phyloP scores from a whole-genome alignment of 1,284 basidiomycete genomes.

The Puccinia horiana region DNA sequence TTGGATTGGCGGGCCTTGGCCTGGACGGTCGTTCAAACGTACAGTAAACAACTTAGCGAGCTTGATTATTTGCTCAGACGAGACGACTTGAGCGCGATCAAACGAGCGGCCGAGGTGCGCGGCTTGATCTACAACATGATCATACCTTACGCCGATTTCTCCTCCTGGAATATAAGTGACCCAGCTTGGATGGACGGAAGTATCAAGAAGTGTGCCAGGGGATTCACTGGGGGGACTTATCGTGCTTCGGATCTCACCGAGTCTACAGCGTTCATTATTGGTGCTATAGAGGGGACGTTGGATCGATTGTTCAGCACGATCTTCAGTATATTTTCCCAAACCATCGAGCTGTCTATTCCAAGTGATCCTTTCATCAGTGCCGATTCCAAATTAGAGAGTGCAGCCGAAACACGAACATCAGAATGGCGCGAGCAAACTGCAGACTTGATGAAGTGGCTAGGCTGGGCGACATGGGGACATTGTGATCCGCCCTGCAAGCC shows the following conservation, averaged over 20 bases:
- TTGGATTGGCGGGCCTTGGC: neutral
- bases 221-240: constrained; percentile 8
- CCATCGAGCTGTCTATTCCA: neutral
- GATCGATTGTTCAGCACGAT: constrained; percentile 1
- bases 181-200: neutral
- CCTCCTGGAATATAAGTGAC: neutral
- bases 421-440: constrained; percentile 1
- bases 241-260: constrained; percentile 6
- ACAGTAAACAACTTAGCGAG: neutral
- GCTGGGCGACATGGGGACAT: constrained; percentile 4
- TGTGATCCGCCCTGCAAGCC: constrained; percentile 25
- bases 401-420: neutral
- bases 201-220: constrained; percentile 11
- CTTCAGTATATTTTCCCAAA: neutral
- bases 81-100: neutral
- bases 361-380: neutral
- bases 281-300: constrained; percentile 30
- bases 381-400: neutral
- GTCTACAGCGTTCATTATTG: constrained; percentile 20
- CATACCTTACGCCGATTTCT: constrained; percentile 24
- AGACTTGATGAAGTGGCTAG: constrained; percentile 22
- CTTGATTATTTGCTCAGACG: neutral
- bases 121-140: constrained; percentile 14
- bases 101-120: constrained; percentile 2
- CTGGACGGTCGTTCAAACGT: neutral